These are phyloP conservation scores for Fraxinus angustifolia DNA, from an alignment of 305 asterid species.

Conservation along the genomic window DNA sequence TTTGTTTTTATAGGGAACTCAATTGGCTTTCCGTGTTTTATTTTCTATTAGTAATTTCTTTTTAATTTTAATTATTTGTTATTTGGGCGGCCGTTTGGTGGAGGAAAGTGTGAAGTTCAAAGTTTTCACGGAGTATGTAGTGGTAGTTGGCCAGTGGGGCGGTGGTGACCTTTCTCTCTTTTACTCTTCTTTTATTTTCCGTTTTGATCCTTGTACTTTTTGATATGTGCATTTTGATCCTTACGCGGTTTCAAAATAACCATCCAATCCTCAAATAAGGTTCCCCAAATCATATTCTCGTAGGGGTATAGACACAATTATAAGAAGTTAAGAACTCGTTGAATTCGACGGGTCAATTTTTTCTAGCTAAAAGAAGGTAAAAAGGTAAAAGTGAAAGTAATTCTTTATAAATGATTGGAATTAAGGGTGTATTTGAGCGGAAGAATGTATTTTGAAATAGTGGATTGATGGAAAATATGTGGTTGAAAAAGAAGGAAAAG, in stretches of 20 bases:
- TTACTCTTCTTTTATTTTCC: neutral
- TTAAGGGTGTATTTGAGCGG: neutral
- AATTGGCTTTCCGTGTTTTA: neutral
- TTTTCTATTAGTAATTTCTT: neutral
- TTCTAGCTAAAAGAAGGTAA: neutral
- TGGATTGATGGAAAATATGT: no score
- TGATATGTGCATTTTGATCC: neutral
- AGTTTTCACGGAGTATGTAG: neutral
- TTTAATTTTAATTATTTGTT: neutral
- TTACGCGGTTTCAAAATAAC: neutral
- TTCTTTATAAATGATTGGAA: neutral
- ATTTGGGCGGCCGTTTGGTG: slow-evolving; percentile 23
- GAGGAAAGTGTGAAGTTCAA: slow-evolving; percentile 9
- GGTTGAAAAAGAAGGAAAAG: no score
- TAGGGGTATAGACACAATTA: neutral
- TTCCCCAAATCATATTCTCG: neutral
- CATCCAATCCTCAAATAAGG: neutral
- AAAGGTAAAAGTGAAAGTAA: neutral
- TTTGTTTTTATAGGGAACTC: slow-evolving; percentile 25
- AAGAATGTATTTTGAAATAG: no score
- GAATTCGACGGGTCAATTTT: neutral
- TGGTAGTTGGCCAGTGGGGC: neutral
- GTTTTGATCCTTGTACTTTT: neutral
- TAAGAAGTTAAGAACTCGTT: neutral
- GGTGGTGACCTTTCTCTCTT: neutral